phyloP scores from a whole-genome alignment of 768 basidiomycete species.

The Pleurotus cornucopiae region DNA sequence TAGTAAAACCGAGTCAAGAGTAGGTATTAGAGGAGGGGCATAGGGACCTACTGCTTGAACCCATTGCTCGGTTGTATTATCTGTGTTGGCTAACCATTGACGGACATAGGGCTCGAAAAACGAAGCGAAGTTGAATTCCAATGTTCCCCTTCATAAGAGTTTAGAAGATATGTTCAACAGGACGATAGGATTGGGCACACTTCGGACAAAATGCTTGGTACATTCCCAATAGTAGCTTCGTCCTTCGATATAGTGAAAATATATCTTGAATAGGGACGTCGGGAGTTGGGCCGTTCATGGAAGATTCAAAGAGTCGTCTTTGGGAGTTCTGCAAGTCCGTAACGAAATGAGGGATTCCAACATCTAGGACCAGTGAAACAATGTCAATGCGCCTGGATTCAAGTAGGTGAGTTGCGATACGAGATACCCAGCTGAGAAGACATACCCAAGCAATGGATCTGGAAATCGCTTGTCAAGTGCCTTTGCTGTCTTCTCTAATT shows the following conservation, averaged over 20 bases:
- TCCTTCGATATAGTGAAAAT: constrained; percentile 79
- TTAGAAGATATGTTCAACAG: constrained; percentile 2
- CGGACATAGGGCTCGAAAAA: constrained; percentile 89
- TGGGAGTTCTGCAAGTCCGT: constrained; percentile 65
- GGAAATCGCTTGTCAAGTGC: constrained; percentile 83
- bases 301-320: constrained; percentile 75
- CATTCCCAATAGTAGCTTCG: constrained; percentile 75
- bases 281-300: constrained; percentile 83
- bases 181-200: constrained; percentile 30
- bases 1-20: constrained; percentile 19
- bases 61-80: constrained; percentile 90
- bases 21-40: not conserved
- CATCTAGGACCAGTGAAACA: constrained; percentile 69
- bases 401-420: constrained; percentile 2
- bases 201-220: constrained; percentile 72
- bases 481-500: constrained; percentile 85
- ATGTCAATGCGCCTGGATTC: constrained; percentile 61
- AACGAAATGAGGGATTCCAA: constrained; percentile 61
- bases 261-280: constrained; percentile 89
- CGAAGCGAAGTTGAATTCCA: constrained; percentile 64
- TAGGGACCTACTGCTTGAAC: constrained; percentile 72
- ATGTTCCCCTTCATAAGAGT: constrained; percentile 35
- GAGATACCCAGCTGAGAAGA: constrained; percentile 10
- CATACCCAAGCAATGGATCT: constrained; percentile 76
- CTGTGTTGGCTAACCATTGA: constrained; percentile 86